A percentile compares a stretch with the other conserved stretches of the same genome.
phyloP scores from a whole-genome alignment of 805 yeast genomes.

The Wickerhamomyces hampshirensis region DNA sequence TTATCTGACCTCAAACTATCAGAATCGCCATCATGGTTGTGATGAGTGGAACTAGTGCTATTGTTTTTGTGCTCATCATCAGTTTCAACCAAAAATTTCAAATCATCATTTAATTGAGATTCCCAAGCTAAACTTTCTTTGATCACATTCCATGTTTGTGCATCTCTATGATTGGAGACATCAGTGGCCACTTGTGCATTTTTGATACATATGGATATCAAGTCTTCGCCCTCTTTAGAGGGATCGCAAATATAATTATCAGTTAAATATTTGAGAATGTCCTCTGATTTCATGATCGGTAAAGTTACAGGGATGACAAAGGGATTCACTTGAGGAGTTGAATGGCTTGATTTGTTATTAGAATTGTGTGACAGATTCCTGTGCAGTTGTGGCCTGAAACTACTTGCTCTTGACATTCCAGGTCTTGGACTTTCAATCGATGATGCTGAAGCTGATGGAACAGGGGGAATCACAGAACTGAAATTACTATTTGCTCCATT shows the following conservation, averaged over 20 bases:
- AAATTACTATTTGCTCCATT: background rate
- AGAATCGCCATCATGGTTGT: conserved; percentile 6
- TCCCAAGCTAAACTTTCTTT: conserved; percentile 42
- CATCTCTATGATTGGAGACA: conserved; percentile 46
- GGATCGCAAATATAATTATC: conserved; percentile 42
- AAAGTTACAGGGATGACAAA: conserved; percentile 20
- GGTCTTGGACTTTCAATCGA: conserved; percentile 18
- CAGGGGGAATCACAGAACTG: conserved; percentile 1
- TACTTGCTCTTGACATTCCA: conserved; percentile 21
- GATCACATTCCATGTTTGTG: conserved; percentile 60
- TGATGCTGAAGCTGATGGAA: conserved; percentile 4
- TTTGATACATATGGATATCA: conserved; percentile 44
- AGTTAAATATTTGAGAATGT: conserved; percentile 43
- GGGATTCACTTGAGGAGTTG: conserved; percentile 18
- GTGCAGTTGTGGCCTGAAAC: conserved; percentile 15
- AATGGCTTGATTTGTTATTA: conserved; percentile 3
- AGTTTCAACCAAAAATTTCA: background rate
- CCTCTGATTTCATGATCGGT: conserved; percentile 20
- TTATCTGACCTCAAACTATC: conserved; percentile 16
- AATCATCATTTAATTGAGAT: conserved; percentile 11
- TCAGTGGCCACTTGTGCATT: conserved; percentile 54
- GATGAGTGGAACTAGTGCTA: no score
- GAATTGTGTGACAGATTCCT: conserved; percentile 16
- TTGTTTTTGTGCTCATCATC: conserved; percentile 1
- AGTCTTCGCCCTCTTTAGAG: conserved; percentile 35